A percentile compares a stretch with the other conserved stretches of the same genome.
These are phyloP conservation scores for Boletus mariae DNA, from an alignment of 1,284 basidiomycete species.

Conservation along the genomic window DNA sequence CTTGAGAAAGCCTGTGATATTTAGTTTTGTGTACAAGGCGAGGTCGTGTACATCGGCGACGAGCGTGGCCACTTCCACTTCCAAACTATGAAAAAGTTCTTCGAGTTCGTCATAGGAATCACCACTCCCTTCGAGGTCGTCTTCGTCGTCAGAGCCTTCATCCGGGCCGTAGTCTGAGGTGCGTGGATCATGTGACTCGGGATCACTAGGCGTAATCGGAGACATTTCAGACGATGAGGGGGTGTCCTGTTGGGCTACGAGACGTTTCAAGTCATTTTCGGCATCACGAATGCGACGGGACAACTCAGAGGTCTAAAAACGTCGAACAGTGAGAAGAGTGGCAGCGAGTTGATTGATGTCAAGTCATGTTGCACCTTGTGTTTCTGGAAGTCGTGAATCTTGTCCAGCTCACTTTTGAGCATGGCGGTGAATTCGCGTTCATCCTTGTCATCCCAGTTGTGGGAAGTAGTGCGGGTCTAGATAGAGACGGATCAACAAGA, in stretches of 20 bases:
- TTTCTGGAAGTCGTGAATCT: constrained; percentile 95
- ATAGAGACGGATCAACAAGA: background rate
- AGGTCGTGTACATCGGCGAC: constrained; percentile 99
- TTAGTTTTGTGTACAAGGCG: constrained; percentile 91
- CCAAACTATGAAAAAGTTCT: constrained; percentile 84
- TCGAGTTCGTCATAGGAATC: constrained; percentile 80
- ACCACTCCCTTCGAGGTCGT: constrained; percentile 53
- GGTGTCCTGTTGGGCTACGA: constrained; percentile 62
- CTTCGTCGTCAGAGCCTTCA: constrained; percentile 71
- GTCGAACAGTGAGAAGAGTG: constrained; percentile 1
- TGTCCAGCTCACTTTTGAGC: constrained; percentile 88
- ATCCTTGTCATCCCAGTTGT: constrained; percentile 72
- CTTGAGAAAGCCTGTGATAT: constrained; percentile 98
- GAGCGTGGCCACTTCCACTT: constrained; percentile 93
- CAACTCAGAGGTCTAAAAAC: constrained; percentile 73
- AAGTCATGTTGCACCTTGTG: constrained; percentile 57
- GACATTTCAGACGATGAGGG: constrained; percentile 33
- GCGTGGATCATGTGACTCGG: constrained; percentile 52
- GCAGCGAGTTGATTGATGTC: background rate
- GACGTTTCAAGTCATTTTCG: constrained; percentile 72
- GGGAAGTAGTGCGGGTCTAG: constrained; percentile 57
- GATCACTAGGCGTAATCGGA: constrained; percentile 38
- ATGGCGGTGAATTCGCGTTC: constrained; percentile 78
- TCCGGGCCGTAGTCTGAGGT: constrained; percentile 56
- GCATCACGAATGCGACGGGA: constrained; percentile 77